Evolutionary conservation across 1,284 basidiomycete genomes (phyloP).

Genomic region (Megacollybia platyphylla): DNA sequence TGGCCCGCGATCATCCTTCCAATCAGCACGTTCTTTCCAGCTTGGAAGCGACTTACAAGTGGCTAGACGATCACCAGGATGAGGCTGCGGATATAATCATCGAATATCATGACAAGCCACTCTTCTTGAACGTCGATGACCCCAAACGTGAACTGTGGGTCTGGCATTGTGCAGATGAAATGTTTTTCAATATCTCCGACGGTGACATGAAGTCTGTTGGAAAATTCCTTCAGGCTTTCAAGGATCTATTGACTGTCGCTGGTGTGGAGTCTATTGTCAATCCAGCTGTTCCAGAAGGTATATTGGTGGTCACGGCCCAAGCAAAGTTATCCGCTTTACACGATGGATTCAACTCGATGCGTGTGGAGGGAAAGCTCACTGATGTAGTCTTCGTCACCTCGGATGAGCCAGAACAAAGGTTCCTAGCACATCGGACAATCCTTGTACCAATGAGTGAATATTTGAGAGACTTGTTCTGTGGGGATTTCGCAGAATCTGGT

Average conservation of each 20-base stretch:
- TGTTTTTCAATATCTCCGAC: slow-evolving; percentile 18
- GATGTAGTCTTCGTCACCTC: slow-evolving; percentile 17
- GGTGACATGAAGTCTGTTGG: slow-evolving; percentile 14
- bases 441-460: slow-evolving; percentile 16
- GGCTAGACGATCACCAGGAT: slow-evolving; percentile 16
- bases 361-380: slow-evolving; percentile 13
- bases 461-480: slow-evolving; percentile 17
- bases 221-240: slow-evolving; percentile 17
- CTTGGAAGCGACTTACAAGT: slow-evolving; percentile 22
- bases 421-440: slow-evolving; percentile 19
- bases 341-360: slow-evolving; percentile 14
- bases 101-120: slow-evolving; percentile 10
- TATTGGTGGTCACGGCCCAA: slow-evolving; percentile 8
- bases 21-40: slow-evolving; percentile 16
- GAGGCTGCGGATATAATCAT: slow-evolving; percentile 8
- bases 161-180: slow-evolving; percentile 18
- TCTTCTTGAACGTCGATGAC: slow-evolving; percentile 28
- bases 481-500: slow-evolving; percentile 11
- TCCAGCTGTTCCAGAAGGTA: slow-evolving; percentile 4
- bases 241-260: slow-evolving; percentile 16
- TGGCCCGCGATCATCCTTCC: slow-evolving; percentile 14
- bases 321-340: slow-evolving; percentile 11
- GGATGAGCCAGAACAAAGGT: slow-evolving; percentile 8
- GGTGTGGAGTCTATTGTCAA: slow-evolving; percentile 16
- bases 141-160: slow-evolving; percentile 14